These are phyloP conservation scores for Sphaerosporella brunnea DNA, from an alignment of 495 filamentous ascomycete genomes.

Conservation along the genomic window DNA sequence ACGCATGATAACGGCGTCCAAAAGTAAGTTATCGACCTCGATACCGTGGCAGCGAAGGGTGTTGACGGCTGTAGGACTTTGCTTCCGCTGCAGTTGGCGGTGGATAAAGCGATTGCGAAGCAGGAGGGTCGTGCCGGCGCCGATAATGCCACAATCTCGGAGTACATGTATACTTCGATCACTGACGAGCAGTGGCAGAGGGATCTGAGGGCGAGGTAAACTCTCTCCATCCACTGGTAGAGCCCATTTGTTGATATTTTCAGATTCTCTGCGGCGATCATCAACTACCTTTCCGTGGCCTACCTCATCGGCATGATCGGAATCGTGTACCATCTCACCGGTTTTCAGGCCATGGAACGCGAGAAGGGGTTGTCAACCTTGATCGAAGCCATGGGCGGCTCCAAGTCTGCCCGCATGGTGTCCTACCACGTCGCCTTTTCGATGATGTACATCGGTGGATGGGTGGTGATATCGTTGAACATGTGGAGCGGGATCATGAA, in stretches of 20 bases:
- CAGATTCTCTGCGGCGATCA: conserved; percentile 50
- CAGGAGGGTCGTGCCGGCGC: conserved; percentile 5
- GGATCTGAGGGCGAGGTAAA: conserved; percentile 33
- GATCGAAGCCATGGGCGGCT: conserved; percentile 68
- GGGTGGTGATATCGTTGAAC: conserved; percentile 49
- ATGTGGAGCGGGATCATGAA: conserved; percentile 44
- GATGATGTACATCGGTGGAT: conserved; percentile 48
- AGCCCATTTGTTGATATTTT: not conserved
- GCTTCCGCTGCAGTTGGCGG: conserved; percentile 57
- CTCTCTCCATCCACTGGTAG: not conserved
- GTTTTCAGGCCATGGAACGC: conserved; percentile 57
- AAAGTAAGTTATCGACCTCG: conserved; percentile 40
- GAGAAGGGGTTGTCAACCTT: conserved; percentile 65
- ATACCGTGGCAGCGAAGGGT: not conserved
- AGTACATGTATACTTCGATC: conserved; percentile 56
- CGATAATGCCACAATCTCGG: conserved; percentile 30
- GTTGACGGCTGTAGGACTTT: conserved; percentile 23
- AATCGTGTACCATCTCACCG: conserved; percentile 57
- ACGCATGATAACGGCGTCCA: conserved; percentile 46
- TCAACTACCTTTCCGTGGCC: conserved; percentile 47
- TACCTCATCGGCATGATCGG: conserved; percentile 53
- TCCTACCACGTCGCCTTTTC: conserved; percentile 53
- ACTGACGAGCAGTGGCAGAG: conserved; percentile 45
- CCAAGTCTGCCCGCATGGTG: conserved; percentile 48
- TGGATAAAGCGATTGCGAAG: conserved; percentile 52